phyloP scores from a whole-genome alignment of 768 basidiomycete genomes.

The Suillus lakei region DNA sequence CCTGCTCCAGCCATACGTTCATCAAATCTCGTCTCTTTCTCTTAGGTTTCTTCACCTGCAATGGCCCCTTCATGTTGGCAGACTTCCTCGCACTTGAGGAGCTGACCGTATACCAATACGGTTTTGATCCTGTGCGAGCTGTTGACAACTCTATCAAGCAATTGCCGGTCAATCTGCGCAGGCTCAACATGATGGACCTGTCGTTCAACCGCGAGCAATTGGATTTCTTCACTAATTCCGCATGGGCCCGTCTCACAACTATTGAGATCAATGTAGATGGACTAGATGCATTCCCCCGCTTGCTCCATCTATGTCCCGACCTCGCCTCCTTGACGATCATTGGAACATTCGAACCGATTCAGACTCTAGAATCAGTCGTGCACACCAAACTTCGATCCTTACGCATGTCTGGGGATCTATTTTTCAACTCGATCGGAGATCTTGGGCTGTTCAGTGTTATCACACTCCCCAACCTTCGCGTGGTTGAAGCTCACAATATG shows the following conservation, averaged over 20 bases:
- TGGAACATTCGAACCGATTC: not conserved
- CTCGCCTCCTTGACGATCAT: not conserved
- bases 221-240: not conserved
- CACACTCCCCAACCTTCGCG: no score
- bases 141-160: not conserved
- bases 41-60: not conserved
- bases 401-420: no score
- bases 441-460: no score
- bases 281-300: conserved; percentile 3
- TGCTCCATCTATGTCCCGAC: not conserved
- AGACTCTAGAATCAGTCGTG: not conserved
- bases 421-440: no score
- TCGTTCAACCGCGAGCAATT: not conserved
- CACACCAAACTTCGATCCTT: not conserved
- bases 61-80: not conserved
- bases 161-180: conserved; percentile 13
- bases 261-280: conserved; percentile 12
- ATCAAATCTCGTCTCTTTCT: conserved; percentile 12
- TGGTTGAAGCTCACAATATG: no score
- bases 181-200: not conserved
- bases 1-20: conserved; percentile 23
- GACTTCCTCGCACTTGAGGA: conserved; percentile 22
- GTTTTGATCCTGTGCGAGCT: no score
- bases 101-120: conserved; percentile 15
- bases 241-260: conserved; percentile 16